Evolutionary conservation across 176 grass and related monocot genomes (phyloP), one percentile per base, ranked within the genome.

Genomic region (Avena sativa): DNA sequence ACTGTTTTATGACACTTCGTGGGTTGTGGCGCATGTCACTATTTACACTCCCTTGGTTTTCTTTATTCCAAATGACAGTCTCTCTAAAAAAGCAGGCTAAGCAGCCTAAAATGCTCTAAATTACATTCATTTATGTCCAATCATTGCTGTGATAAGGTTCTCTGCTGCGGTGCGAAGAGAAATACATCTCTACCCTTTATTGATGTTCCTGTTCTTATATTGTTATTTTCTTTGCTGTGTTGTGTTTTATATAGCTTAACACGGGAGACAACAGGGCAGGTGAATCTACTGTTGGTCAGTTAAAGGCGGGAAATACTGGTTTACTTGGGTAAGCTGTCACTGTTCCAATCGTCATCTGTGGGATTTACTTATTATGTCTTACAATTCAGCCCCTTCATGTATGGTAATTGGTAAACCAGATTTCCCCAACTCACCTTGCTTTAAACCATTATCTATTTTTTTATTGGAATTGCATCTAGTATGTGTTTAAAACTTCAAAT

Each of bases 241-340:
- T 70, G 46, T 86, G 47, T 82, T 16, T 80, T 89, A 15, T 89
- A 15, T 81, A 99, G 97, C 87, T 94, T 85, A 91, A 73, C 46
- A 90, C 69, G 1, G 97, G 92, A 83, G 97, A 99, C 79, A 92
- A 40, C 30, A 90, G 43, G 53, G 87, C 84, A 76, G 64, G 57
- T 2, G 89, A 91, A 71, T 56, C 82, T 81, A 78, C 89, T 77
- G 86, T 89, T 71, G 78, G 86, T 81, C 90, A 95, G 78, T 84
- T 92, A 69, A 96, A 93, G 44, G 46, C 94, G 55, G 90, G 90
- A 78, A 97, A 94, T 69, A 67, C 89, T 59, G 58, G 97, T 90
- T 89, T 99, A 56, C 92, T 99, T 71, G 87, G 94, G 97, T 97
- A 84, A 94, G 90, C 87, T 80, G 26, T 67, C 81, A 59, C 49